Evolutionary conservation across 2,329 filamentous ascomycete species (phyloP).

Genomic region (Pseudogymnoascus sp.): DNA sequence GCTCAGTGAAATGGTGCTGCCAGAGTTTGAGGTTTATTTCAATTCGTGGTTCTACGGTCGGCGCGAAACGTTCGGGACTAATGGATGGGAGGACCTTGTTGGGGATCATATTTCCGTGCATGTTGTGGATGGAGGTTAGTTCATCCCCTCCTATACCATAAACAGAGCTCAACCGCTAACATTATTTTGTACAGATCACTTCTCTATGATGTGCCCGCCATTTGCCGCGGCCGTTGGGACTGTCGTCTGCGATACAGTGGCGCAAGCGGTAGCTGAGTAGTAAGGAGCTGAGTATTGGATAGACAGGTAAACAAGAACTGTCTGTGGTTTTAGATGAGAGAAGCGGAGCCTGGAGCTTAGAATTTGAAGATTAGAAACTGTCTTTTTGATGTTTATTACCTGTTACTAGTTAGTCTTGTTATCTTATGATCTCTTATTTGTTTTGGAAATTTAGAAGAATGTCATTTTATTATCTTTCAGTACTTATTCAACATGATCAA

Average conservation of each 20-base stretch:
- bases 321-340: not conserved
- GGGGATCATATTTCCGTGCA: not conserved
- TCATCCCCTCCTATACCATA: not conserved
- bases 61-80: not conserved
- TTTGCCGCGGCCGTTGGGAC: not conserved
- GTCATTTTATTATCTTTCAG: not conserved
- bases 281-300: not conserved
- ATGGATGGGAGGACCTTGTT: constrained; percentile 1
- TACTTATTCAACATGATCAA: not conserved
- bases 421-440: not conserved
- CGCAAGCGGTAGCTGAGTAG: not conserved
- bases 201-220: not conserved
- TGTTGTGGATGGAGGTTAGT: not conserved
- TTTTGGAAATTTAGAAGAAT: not conserved
- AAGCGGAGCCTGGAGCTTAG: not conserved
- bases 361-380: not conserved
- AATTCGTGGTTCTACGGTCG: not conserved
- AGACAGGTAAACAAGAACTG: not conserved
- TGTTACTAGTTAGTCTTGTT: not conserved
- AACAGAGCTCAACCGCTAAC: not conserved
- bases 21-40: not conserved
- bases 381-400: not conserved
- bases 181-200: not conserved
- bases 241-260: not conserved
- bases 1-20: not conserved